These are phyloP conservation scores for Rosa chinensis DNA, from an alignment of 306 rosid species.

Conservation along the genomic window DNA sequence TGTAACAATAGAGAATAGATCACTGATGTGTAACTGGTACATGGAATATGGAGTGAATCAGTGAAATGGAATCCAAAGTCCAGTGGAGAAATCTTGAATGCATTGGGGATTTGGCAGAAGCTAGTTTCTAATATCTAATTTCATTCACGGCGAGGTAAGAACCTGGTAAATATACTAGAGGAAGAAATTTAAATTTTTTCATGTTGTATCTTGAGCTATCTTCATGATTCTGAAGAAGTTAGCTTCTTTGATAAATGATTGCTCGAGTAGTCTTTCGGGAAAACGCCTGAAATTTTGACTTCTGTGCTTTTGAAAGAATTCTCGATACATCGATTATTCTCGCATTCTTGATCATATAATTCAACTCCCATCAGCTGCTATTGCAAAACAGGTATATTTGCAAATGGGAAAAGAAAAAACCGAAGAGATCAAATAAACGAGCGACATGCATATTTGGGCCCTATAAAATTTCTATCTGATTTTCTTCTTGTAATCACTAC, in stretches of 20 bases:
- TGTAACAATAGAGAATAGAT: constrained; percentile 31
- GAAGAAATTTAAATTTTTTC: not conserved
- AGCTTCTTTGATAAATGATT: not conserved
- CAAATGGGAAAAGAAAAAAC: too few relatives aligned
- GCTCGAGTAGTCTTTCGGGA: not conserved
- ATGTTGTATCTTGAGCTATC: not conserved
- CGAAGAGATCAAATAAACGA: too few relatives aligned
- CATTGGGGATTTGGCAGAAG: not conserved
- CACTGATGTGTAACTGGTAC: constrained; percentile 21
- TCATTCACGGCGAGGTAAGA: constrained; percentile 36
- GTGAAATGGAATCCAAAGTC: constrained; percentile 1
- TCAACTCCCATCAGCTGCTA: too few relatives aligned
- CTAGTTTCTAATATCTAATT: not conserved
- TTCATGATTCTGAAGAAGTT: not conserved
- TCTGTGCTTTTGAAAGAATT: not conserved
- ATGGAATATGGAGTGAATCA: not conserved
- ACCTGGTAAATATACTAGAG: constrained; percentile 15
- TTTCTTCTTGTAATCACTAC: too few relatives aligned
- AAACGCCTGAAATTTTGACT: not conserved
- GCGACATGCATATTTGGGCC: too few relatives aligned
- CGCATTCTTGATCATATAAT: not conserved
- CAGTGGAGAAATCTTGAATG: not conserved
- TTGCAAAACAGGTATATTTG: too few relatives aligned
- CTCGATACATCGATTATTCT: not conserved
- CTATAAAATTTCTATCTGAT: too few relatives aligned